Conservation (phyloP, 352 stramenopile species). For the Globisporangium nagaii region DNA sequence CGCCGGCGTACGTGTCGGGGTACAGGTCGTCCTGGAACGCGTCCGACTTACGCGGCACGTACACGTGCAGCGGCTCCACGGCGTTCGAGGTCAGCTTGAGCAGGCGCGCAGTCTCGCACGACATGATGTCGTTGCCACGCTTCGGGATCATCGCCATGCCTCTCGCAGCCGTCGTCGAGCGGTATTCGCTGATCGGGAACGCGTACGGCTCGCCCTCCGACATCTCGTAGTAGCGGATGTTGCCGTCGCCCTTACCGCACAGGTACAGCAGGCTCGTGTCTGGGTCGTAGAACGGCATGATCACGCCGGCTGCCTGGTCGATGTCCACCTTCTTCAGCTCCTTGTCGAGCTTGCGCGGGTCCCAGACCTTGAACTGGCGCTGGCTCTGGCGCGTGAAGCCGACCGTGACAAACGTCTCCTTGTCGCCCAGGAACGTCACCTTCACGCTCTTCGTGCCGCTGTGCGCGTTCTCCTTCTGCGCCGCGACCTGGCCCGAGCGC, state of each 20-base stretch:
- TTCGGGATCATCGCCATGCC: constrained; percentile 99
- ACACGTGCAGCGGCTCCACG: constrained; percentile 95
- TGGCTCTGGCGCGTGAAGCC: constrained; percentile 96
- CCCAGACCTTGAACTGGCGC: constrained; percentile 90
- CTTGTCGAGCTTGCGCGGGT: constrained; percentile 87
- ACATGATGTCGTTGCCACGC: constrained; percentile 97
- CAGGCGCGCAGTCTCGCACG: constrained; percentile 94
- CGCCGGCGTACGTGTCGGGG: constrained; percentile 92
- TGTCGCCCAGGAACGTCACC: constrained; percentile 93
- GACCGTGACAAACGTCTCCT: constrained; percentile 95
- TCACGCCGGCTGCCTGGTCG: constrained; percentile 96
- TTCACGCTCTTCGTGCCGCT: constrained; percentile 98
- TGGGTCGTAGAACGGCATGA: constrained; percentile 99
- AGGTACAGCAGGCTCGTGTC: constrained; percentile 99
- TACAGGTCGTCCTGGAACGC: constrained; percentile 99
- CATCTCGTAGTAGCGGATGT: constrained; percentile 99
- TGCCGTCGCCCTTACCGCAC: constrained; percentile 96
- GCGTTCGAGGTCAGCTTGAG: constrained; percentile 96
- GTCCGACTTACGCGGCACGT: constrained; percentile 98
- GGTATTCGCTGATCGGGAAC: constrained; percentile 93
- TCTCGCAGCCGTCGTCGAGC: constrained; percentile 93
- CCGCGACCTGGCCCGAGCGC: constrained; percentile 72
- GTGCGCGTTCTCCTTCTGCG: constrained; percentile 90
- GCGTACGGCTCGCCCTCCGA: constrained; percentile 93
- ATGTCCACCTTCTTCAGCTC: constrained; percentile 94